Base-by-base conservation (phyloP, 768 basidiomycete species). In the Crassisporium funariophilum region DNA sequence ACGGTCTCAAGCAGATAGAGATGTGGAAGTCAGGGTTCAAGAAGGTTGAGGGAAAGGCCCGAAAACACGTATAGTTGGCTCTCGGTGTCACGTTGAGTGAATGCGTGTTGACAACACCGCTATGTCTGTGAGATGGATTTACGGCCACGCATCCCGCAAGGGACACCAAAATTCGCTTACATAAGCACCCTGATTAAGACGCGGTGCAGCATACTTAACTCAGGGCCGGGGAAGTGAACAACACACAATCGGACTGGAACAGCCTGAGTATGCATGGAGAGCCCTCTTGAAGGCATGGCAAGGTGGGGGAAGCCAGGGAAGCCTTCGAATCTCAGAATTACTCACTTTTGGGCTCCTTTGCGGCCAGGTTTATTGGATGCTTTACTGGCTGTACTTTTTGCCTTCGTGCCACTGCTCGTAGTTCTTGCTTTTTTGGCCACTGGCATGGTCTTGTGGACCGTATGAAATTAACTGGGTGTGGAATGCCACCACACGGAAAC, bases 361-460 rank as follows among this genome's bases (percentile, higher is more conserved):
- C 5, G 29, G n/a, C 29, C 29, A 31, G 5, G 3, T 10, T 10
- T 10, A 41, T 23, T 44, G 24, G 31, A 20, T 10, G 31, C 35
- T 33, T 33, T n/a, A n/a, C n/a, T 31, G 35, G 38, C 35, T 39
- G 46, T 25, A 38, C 49, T 47, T 22, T 46, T 46, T 29, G 41
- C 47, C 21, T 43, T 44, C 34, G 52, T 56, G 10, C 48, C 41
- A 25, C 45, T 29, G 46, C 71, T 63, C 34, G 58, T 63, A 1
- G 65, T 60, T 61, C 59, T 79, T 4, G 70, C 40, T 56, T 73
- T 80, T 61, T 78, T 79, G 15, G 67, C 49, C 20, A 69, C 59
- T 8, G 72, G 63, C 11, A 31, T n/a, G 2, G 29, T n/a, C 29
- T 31, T 31, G 29, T 11, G n/a, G n/a, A 21, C 13, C 16, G 16